Evolutionary conservation across 2,329 filamentous ascomycete species (phyloP), one percentile per base, ranked within the genome.

Genomic region (Colletotrichum chlorophyti): DNA sequence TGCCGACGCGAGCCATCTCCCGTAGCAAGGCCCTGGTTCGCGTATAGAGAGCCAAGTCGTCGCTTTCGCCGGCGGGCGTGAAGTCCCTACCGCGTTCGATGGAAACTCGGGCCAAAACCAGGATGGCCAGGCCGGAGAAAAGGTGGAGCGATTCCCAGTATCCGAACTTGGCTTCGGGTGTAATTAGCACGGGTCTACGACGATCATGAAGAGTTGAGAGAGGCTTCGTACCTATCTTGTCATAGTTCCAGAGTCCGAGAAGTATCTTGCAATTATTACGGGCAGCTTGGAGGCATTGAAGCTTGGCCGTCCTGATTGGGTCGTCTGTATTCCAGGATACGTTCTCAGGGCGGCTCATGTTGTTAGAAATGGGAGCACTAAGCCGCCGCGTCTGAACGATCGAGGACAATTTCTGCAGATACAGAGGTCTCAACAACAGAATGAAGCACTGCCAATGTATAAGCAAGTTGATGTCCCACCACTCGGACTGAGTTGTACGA

Each of bases 141-240:
- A 68, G 58, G 26, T 67, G 66, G 9, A 68, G 60, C 1, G 64
- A 64, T 17, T 68, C 63, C 63, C 64, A 68, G 21, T 66, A 67
- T 5, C 66, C 64, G 14, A 64, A 68, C 27, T 64, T 64, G 2
- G 64, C 65, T 64, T n/a, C n/a, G n/a, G n/a, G n/a, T n/a, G n/a
- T n/a, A n/a, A 10, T 34, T 11, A n/a, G 7, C 0, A 14, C 1
- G 0, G 15, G 6, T 43, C 2, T 32, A 23, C 42, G 24, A 35
- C 29, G 3, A 15, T 0, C 15, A 11, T 41, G 10, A 26, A 12
- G 6, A 11, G 10, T 23, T 12, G 8, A 3, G 23, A 12, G 6
- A 15, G 5, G 24, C 4, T 17, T 10, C 59, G 14, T 35, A 62
- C 62, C 62, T n/a, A 64, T 53, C 14, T 60, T 64, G 2, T 53